Evolutionary conservation across 805 yeast genomes (phyloP).

Genomic region (Kuraishia capsulata): DNA sequence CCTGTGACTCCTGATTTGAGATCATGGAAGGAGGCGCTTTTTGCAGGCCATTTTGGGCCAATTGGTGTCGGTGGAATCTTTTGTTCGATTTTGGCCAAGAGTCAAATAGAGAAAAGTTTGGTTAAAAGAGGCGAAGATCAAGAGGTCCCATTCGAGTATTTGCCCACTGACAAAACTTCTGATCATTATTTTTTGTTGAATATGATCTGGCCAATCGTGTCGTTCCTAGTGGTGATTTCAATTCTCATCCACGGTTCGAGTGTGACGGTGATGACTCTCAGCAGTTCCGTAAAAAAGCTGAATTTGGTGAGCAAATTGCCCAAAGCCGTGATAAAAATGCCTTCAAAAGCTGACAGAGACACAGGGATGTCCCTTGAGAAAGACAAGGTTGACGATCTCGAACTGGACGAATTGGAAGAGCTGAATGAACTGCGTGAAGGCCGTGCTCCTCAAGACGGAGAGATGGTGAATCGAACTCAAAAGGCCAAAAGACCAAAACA

Average conservation of each 20-base stretch:
- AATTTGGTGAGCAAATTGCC: no score
- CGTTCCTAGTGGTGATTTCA: constrained; percentile 73
- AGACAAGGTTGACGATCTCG: no score
- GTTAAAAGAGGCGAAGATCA: constrained; percentile 25
- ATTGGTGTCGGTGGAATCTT: constrained; percentile 66
- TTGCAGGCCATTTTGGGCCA: constrained; percentile 73
- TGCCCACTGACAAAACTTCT: constrained; percentile 15
- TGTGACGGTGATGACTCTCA: constrained; percentile 1
- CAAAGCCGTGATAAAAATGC: no score
- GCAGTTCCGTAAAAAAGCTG: neutral
- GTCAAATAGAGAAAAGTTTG: constrained; percentile 25
- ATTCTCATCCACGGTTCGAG: constrained; percentile 75
- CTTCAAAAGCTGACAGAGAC: no score
- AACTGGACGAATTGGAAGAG: no score
- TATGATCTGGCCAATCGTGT: constrained; percentile 73
- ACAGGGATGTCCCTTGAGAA: no score
- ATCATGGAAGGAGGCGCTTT: constrained; percentile 58
- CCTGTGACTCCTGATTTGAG: constrained; percentile 52
- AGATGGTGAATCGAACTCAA: no score
- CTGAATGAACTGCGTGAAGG: no score
- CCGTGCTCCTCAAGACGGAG: no score
- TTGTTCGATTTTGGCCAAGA: constrained; percentile 36
- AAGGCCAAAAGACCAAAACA: no score
- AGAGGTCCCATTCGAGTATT: constrained; percentile 21
- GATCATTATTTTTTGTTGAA: constrained; percentile 3